phyloP scores from a whole-genome alignment of 2,329 filamentous ascomycete genomes.

The Curvularia sp. region DNA sequence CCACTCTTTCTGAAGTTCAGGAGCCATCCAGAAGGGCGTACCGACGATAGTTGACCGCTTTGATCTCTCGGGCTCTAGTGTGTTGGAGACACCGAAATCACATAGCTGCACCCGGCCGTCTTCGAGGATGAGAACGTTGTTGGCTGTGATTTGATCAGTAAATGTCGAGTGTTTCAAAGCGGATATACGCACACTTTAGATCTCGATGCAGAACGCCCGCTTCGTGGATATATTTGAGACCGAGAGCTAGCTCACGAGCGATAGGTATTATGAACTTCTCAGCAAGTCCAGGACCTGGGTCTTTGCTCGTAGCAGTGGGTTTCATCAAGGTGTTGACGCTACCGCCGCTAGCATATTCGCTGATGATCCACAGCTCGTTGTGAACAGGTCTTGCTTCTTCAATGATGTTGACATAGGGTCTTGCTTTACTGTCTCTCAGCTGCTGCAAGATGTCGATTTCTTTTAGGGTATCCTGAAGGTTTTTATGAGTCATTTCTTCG shows the following conservation, averaged over 20 bases:
- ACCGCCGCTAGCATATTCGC: slow-evolving; percentile 83
- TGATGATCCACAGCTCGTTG: slow-evolving; percentile 85
- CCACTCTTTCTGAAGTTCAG: slow-evolving; percentile 64
- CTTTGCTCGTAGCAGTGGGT: slow-evolving; percentile 43
- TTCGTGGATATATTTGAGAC: slow-evolving; percentile 69
- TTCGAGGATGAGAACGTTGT: slow-evolving; percentile 81
- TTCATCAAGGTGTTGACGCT: slow-evolving; percentile 73
- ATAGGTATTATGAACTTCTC: slow-evolving; percentile 70
- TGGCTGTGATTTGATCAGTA: slow-evolving; percentile 53
- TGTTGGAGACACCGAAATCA: slow-evolving; percentile 83
- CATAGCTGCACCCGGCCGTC: slow-evolving; percentile 79
- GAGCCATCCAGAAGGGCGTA: slow-evolving; percentile 87
- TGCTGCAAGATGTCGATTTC: slow-evolving; percentile 73
- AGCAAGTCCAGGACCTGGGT: slow-evolving; percentile 53
- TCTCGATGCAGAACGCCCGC: slow-evolving; percentile 70
- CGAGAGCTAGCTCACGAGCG: slow-evolving; percentile 67
- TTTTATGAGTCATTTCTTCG: slow-evolving; percentile 49
- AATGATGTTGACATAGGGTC: slow-evolving; percentile 84
- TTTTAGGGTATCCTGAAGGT: slow-evolving; percentile 62
- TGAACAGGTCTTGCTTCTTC: slow-evolving; percentile 80
- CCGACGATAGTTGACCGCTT: slow-evolving; percentile 83
- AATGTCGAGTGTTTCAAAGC: accelerated
- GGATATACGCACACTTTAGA: slow-evolving; percentile 61
- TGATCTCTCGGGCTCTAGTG: slow-evolving; percentile 75
- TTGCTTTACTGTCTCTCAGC: slow-evolving; percentile 74